phyloP scores from a whole-genome alignment of 495 filamentous ascomycete genomes.

The Penicillium canariense region DNA sequence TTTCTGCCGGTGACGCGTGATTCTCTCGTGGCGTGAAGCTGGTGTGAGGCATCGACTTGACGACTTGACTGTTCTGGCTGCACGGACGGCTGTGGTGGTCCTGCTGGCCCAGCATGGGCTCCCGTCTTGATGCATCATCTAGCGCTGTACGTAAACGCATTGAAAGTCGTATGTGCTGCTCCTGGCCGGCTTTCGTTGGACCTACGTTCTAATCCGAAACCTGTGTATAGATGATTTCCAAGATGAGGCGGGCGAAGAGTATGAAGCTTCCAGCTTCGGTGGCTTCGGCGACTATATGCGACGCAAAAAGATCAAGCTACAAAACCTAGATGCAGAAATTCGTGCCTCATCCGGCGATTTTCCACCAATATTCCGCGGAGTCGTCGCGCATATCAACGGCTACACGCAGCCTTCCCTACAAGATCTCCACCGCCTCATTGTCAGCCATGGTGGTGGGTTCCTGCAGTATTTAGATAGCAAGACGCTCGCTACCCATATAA shows the following conservation, averaged over 20 bases:
- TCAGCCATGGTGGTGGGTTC: constrained; percentile 87
- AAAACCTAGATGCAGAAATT: constrained; percentile 84
- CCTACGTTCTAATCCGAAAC: constrained; percentile 12
- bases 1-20: constrained; percentile 26
- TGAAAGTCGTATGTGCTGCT: constrained; percentile 53
- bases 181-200: background rate
- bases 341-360: constrained; percentile 64
- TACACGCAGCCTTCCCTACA: constrained; percentile 91
- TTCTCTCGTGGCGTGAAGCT: constrained; percentile 11
- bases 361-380: constrained; percentile 81
- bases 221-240: constrained; percentile 53
- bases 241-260: constrained; percentile 84
- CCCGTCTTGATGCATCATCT: constrained; percentile 72
- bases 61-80: constrained; percentile 2
- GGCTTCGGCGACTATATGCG: constrained; percentile 89
- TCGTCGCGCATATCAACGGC: constrained; percentile 87
- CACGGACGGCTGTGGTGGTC: constrained; percentile 21
- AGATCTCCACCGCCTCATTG: constrained; percentile 80
- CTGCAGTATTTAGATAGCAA: constrained; percentile 94
- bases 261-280: constrained; percentile 80
- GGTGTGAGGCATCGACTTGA: background rate
- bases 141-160: constrained; percentile 79
- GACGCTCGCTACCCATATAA: constrained; percentile 91
- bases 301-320: constrained; percentile 91
- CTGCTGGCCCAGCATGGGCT: constrained; percentile 64